Evolutionary conservation across 1,284 basidiomycete species (phyloP).

Genomic region (Cryptococcus depauperatus): DNA sequence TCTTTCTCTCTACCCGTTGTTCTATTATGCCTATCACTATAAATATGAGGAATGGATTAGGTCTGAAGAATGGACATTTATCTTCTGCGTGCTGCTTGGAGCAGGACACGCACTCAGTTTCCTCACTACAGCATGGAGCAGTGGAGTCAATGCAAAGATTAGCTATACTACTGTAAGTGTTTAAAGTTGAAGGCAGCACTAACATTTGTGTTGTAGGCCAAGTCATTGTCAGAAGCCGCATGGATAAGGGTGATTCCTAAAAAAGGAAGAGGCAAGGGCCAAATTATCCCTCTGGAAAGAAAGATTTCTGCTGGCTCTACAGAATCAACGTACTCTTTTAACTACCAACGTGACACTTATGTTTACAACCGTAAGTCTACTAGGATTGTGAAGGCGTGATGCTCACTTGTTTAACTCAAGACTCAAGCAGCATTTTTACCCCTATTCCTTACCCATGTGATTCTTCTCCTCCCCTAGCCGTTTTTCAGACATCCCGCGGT

Average conservation of each 20-base stretch:
- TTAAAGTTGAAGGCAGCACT: neutral
- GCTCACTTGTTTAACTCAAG: slow-evolving; percentile 7
- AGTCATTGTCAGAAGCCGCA: slow-evolving; percentile 62
- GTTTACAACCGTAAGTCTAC: slow-evolving; percentile 51
- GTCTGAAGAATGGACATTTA: slow-evolving; percentile 94
- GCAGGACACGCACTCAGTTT: slow-evolving; percentile 87
- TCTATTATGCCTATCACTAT: slow-evolving; percentile 80
- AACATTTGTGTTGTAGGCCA: slow-evolving; percentile 52
- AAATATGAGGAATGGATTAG: slow-evolving; percentile 82
- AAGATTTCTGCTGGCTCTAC: slow-evolving; percentile 51
- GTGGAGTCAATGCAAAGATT: slow-evolving; percentile 66
- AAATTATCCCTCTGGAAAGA: slow-evolving; percentile 72
- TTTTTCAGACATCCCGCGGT: slow-evolving; percentile 57
- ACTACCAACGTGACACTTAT: slow-evolving; percentile 94
- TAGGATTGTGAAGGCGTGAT: neutral
- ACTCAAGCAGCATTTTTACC: slow-evolving; percentile 60
- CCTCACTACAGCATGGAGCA: slow-evolving; percentile 84
- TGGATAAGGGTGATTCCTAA: slow-evolving; percentile 78
- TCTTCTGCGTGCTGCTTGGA: slow-evolving; percentile 77
- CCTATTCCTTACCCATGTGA: slow-evolving; percentile 86
- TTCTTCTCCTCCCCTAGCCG: slow-evolving; percentile 58
- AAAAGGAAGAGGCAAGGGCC: slow-evolving; percentile 79
- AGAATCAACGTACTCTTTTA: slow-evolving; percentile 68
- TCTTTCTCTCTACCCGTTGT: slow-evolving; percentile 74
- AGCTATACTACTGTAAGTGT: slow-evolving; percentile 50